Base-by-base conservation (phyloP, 2,329 filamentous ascomycete species). In the Monilinia fructicola region DNA sequence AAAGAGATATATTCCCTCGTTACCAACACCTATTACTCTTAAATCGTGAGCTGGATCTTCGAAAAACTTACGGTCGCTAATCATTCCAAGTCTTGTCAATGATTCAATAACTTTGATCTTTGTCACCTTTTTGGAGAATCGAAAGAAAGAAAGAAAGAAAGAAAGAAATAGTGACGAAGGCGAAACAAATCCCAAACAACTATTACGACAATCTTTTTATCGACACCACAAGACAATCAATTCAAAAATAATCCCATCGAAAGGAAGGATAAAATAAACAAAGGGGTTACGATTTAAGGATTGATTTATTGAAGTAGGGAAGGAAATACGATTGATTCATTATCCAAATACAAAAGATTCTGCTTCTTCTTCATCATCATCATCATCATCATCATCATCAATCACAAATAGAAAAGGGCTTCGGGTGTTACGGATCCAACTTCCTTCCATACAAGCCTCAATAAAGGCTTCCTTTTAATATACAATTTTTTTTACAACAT, bases 381-480 rank as follows among this genome's bases (percentile, higher is more conserved):
- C 31, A 31, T 31, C 31, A 31, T 31, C 31, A 31, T 31, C 31
- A 31, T 31, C 31, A 31, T 35, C 31, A 35, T 56, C 56, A 48
- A 48, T 48, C 28, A 42, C 56, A 59, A 23, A 46, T 48, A 23
- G 38, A 31, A 56, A 7, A 35, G 31, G 50, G 26, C 40, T 55
- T 48, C 52, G 62, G 52, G 62, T 48, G 23, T 56, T 14, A 46
- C 62, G 62, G 62, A 55, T 18, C n/a, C 40, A 35, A 21, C 54
- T 14, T 64, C 48, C 40, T 48, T 23, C 52, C 18, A 48, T 31
- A 35, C 44, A 59, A 26, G 35, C 71, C 70, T 52, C 69, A 71
- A 70, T n/a, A 12, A 6, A 70, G 71, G 71, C 70, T 65, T 21
- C 38, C 10, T 68, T 63, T 73, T 68, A 64, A 71, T 62, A 67